Evolutionary conservation across 2,329 filamentous ascomycete species (phyloP).

Genomic region (Neonectria faginata): DNA sequence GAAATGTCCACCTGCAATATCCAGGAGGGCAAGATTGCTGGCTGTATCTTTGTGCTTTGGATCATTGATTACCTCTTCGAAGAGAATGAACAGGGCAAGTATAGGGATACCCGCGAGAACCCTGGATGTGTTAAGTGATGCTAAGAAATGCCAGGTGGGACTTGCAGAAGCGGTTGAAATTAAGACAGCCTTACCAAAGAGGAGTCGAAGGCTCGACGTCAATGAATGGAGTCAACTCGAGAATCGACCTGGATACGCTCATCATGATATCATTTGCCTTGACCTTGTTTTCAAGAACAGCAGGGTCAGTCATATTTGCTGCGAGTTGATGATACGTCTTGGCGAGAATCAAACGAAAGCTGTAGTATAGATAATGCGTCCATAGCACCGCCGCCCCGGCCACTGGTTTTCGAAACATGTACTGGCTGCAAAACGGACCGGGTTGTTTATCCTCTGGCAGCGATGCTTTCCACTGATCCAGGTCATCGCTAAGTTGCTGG

Average conservation of each 20-base stretch:
- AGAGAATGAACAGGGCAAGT: slow-evolving; percentile 38
- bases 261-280: slow-evolving; percentile 26
- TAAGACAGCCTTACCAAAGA: slow-evolving; percentile 29
- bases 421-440: not conserved
- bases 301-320: not conserved
- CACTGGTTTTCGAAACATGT: slow-evolving; percentile 20
- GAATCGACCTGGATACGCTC: slow-evolving; percentile 30
- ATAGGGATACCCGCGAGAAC: slow-evolving; percentile 37
- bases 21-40: slow-evolving; percentile 35
- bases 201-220: slow-evolving; percentile 39
- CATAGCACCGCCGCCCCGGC: slow-evolving; percentile 28
- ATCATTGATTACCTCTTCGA: slow-evolving; percentile 38
- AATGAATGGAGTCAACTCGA: slow-evolving; percentile 37
- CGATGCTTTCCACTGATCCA: slow-evolving; percentile 33
- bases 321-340: slow-evolving; percentile 31
- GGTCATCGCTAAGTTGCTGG: slow-evolving; percentile 28
- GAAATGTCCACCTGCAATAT: slow-evolving; percentile 40
- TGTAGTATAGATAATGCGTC: slow-evolving; percentile 38
- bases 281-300: not conserved
- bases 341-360: slow-evolving; percentile 32
- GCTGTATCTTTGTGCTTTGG: slow-evolving; percentile 30
- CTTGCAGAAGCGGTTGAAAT: not conserved
- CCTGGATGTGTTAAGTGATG: slow-evolving; percentile 26
- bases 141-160: not conserved
- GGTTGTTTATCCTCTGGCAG: slow-evolving; percentile 31